Evolutionary conservation across 352 stramenopile species (phyloP), one percentile per base, ranked within the genome.

Genomic region (Peronospora belbahrii): DNA sequence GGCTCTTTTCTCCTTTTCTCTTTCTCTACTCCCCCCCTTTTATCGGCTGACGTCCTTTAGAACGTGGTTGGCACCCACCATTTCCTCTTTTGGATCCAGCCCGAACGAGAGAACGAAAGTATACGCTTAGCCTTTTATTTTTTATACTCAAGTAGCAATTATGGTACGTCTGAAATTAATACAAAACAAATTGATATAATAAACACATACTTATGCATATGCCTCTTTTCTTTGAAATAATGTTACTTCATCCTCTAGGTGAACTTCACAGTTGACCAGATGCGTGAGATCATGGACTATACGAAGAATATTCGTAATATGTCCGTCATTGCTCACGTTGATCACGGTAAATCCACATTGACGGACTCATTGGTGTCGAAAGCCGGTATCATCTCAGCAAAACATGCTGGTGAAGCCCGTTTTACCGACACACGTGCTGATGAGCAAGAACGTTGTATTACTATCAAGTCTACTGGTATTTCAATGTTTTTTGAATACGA

Each of bases 401-500:
- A 98, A 85, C 95, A 97, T 67, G 96, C 96, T 49, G 97, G 96
- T 66, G 96, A 98, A 62, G 95, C 94, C 27, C 92, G 96, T 72
- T 99, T 99, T 88, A 99, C 94, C 30, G 97, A 99, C 78, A 99
- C 95, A n/a, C 91, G 95, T 65, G 88, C 88, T n/a, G 97, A 99
- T 74, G 97, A 99, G 80, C 95, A 98, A 67, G 96, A 99, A 64
- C 95, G 97, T 74, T 93, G 96, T 82, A 98, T 99, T 72, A 99
- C 97, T 52, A 99, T 99, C 79, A 99, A 99, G 84, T 99, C 96
- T 33, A 99, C 96, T 39, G 97, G 95, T 85, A 99, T 99, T 69
- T 98, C 95, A 37, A 97, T 99, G 95, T 99, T 98, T 83, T 99
- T 99, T 67, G 95, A 99, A 85, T 99, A 99, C 86, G 94, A 98